phyloP scores from a whole-genome alignment of 352 stramenopile species.

The Phytopythium boreale region DNA sequence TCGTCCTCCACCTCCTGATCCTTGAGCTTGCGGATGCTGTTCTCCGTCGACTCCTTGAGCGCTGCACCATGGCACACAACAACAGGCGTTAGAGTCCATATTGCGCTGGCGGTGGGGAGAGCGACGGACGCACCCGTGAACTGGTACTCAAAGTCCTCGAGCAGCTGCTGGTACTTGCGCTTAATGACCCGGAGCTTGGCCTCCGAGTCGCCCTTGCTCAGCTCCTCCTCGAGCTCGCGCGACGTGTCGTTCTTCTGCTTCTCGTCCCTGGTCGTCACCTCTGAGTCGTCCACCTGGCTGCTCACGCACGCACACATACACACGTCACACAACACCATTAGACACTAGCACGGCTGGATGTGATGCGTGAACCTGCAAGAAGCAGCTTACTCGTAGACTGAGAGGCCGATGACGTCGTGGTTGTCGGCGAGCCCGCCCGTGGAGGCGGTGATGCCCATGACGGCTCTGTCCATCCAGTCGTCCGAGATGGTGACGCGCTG shows the following conservation, averaged over 20 bases:
- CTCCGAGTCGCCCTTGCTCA: slow-evolving; percentile 54
- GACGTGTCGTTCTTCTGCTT: slow-evolving; percentile 59
- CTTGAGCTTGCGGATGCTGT: slow-evolving; percentile 78
- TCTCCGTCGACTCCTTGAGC: slow-evolving; percentile 79
- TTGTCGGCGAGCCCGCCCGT: slow-evolving; percentile 83
- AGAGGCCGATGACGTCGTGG: slow-evolving; percentile 75
- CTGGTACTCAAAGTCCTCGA: slow-evolving; percentile 86
- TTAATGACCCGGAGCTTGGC: slow-evolving; percentile 67
- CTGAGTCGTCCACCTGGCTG: slow-evolving; percentile 66
- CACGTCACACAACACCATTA: slow-evolving; percentile 10
- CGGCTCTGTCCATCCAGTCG: slow-evolving; percentile 62
- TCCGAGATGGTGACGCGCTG: slow-evolving; percentile 43
- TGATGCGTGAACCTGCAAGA: background rate
- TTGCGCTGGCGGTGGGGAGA: background rate
- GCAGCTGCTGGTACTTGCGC: slow-evolving; percentile 73
- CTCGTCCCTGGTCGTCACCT: slow-evolving; percentile 39
- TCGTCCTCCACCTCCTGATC: slow-evolving; percentile 67
- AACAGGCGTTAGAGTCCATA: background rate
- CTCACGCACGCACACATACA: slow-evolving; percentile 7
- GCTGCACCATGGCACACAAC: slow-evolving; percentile 12
- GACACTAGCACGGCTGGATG: background rate
- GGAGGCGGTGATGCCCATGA: slow-evolving; percentile 72
- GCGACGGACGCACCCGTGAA: slow-evolving; percentile 34
- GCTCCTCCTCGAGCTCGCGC: slow-evolving; percentile 40
- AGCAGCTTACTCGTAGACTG: slow-evolving; percentile 69